Conservation (phyloP, 371 early-diverging fungal genomes). For the Mucor lusitanicus region DNA sequence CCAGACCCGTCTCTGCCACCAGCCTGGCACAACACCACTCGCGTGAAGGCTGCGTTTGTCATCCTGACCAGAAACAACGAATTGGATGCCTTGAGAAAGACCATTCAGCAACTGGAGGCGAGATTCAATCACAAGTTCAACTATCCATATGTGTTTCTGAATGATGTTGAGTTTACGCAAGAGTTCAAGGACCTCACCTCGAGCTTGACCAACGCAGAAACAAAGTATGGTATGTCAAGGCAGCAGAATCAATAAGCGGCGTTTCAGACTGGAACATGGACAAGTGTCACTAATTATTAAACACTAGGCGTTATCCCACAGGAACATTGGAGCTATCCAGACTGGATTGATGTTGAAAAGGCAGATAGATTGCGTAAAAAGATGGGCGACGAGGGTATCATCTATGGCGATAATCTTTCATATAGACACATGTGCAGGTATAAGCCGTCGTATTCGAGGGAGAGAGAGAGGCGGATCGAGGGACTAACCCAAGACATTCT, state of each 20-base stretch:
- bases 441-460: no score
- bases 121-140: conserved; percentile 79
- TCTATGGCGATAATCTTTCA: conserved; percentile 82
- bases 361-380: conserved; percentile 57
- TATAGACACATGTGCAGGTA: conserved; percentile 96
- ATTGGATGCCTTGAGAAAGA: conserved; percentile 60
- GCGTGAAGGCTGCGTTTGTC: conserved; percentile 70
- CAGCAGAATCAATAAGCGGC: background rate
- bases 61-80: conserved; percentile 76
- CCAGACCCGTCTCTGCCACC: conserved; percentile 18
- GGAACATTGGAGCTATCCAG: conserved; percentile 84
- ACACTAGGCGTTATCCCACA: conserved; percentile 63
- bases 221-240: conserved; percentile 34
- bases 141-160: conserved; percentile 89
- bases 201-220: conserved; percentile 55
- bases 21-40: conserved; percentile 36
- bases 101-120: conserved; percentile 79
- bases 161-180: conserved; percentile 79
- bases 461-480: background rate
- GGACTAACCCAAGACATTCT: background rate
- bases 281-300: background rate
- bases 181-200: conserved; percentile 67
- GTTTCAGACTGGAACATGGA: background rate
- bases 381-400: conserved; percentile 68
- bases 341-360: conserved; percentile 73